Base-by-base conservation (phyloP, 1,284 basidiomycete genomes). In the Trichosporon sp. region DNA sequence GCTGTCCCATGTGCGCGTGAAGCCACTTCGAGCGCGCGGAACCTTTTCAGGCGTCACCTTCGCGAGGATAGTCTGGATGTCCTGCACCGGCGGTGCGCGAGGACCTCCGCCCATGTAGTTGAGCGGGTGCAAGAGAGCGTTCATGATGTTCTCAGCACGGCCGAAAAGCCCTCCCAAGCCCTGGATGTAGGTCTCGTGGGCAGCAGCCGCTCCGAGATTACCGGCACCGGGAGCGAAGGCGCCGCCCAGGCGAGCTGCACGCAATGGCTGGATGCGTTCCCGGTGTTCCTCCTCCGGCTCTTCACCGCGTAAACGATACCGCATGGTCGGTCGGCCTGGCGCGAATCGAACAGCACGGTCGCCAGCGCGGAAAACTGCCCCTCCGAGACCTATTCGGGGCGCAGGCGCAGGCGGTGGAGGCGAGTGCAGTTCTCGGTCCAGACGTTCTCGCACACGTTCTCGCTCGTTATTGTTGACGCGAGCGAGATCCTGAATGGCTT, bases 1-100 rank as follows among this genome's bases (percentile, higher is more conserved):
- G 16, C 68, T 37, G 31, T 76, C 74, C 65, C 73, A 76, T 13
- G 68, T 69, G 13, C 33, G 49, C 9, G 71, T 63, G 64, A 70
- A 76, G 2, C 70, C 72, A 3, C 36, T 14, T 5, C 21, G 34
- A 2, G 68, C 44, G 0, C 56, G n/a, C 0, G 67, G 69, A 21
- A 67, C 62, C 2, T 14, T 58, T 6, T 64, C 65, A 2, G 61
- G 14, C 21, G 58, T 33, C 16, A 75, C 69, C 14, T 61, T 66
- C 9, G 64, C 67, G n/a, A 74, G 34, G 19, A 73, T 70, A 1
- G 65, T 59, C 16, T 63, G 62, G 4, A 71, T 49, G 52, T 74
- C 70, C 23, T 71, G 64, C 3, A 54, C 49, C 10, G 49, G 49
- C 2, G 19, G 25, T 4, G 14, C 14, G 10, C 16, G 49, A n/a